A percentile compares a stretch with the other conserved stretches of the same genome.
These are phyloP conservation scores for Ogataea hybrid DNA, from an alignment of 1,139 yeast species.

Conservation along the genomic window DNA sequence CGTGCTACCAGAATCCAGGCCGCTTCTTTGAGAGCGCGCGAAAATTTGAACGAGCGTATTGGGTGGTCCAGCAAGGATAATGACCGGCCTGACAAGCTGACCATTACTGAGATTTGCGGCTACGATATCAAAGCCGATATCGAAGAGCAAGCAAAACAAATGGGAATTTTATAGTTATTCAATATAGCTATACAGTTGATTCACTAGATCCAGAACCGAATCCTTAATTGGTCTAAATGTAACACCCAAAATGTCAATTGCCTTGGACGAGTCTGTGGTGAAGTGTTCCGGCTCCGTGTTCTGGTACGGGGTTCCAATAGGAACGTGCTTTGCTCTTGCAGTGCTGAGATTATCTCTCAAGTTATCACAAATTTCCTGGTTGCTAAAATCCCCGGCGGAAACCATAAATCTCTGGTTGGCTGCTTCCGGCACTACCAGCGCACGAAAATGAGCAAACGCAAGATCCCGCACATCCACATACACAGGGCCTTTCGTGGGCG, in stretches of 20 bases:
- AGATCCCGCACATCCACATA: slow-evolving; percentile 30
- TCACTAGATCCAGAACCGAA: slow-evolving; percentile 21
- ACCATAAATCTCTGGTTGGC: slow-evolving; percentile 21
- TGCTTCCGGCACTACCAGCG: slow-evolving; percentile 19
- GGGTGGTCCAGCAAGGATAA: slow-evolving; percentile 31
- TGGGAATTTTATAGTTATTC: slow-evolving; percentile 3
- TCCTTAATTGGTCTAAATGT: slow-evolving; percentile 20
- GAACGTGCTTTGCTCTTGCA: slow-evolving; percentile 16
- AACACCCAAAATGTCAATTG: slow-evolving; percentile 24
- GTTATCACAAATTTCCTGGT: slow-evolving; percentile 33
- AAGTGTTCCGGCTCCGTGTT: slow-evolving; percentile 30
- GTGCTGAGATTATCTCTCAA: slow-evolving; percentile 19
- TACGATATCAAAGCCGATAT: slow-evolving; percentile 27
- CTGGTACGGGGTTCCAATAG: slow-evolving; percentile 30
- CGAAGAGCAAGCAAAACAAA: slow-evolving; percentile 3
- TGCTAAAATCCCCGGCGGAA: slow-evolving; percentile 28
- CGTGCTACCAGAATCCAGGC: slow-evolving; percentile 34
- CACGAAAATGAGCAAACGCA: slow-evolving; percentile 25
- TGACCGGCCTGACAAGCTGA: slow-evolving; percentile 27
- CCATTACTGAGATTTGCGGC: slow-evolving; percentile 36
- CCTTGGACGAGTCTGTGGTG: slow-evolving; percentile 28
- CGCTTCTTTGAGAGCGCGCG: slow-evolving; percentile 34
- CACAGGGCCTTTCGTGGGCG: slow-evolving; percentile 28
- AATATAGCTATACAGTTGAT: slow-evolving; percentile 1
- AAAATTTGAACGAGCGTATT: slow-evolving; percentile 34